Evolutionary conservation across 106 monocot genomes (phyloP), one percentile per base, ranked within the genome.

Genomic region (Ottelia alismoides): DNA sequence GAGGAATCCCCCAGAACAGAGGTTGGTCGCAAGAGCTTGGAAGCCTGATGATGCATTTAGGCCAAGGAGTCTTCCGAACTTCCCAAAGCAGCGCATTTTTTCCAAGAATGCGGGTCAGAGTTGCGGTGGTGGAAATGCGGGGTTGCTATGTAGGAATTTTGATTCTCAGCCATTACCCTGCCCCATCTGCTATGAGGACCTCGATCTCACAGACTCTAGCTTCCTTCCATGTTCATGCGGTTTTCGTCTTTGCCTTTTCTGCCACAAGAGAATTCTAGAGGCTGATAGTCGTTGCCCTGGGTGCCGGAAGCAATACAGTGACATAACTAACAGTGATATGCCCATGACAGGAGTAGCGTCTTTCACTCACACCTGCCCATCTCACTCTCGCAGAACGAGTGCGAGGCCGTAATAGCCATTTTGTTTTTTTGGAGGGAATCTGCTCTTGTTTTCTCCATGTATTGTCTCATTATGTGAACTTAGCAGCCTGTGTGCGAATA

Each of bases 241-340:
- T 17, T 92, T 87, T 62, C 76, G 61, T 20, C 69, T 92, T 22
- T 92, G 87, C 43, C 85, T 92, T 31, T 92, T 92, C 76, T 92
- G 92, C 47, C 86, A 92, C 76, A 92, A 92, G 63, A 73, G 71
- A 70, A 92, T 92, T 63, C 74, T 87, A n/a, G 92, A 87, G 63
- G 82, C 56, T 22, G 50, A 49, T 31, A 16, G 67, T 7, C 76
- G 76, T 16, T 86, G 85, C 61, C 85, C 85, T n/a, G 80, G 85
- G 30, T 86, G 80, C 56, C 49, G 85, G 46, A 86, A 77, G 64
- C 54, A 55, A 29, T 86, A 86, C 30, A 51, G 25, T 63, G 40
- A 6, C 10, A 16, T 43, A 16, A 16, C 40, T 16, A 43, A 6
- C 16, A 16, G 40, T 6, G 40, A 43, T 6, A 43, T n/a, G n/a